Base-by-base conservation (phyloP, 2,329 filamentous ascomycete species). In the Esteya vermicola region DNA sequence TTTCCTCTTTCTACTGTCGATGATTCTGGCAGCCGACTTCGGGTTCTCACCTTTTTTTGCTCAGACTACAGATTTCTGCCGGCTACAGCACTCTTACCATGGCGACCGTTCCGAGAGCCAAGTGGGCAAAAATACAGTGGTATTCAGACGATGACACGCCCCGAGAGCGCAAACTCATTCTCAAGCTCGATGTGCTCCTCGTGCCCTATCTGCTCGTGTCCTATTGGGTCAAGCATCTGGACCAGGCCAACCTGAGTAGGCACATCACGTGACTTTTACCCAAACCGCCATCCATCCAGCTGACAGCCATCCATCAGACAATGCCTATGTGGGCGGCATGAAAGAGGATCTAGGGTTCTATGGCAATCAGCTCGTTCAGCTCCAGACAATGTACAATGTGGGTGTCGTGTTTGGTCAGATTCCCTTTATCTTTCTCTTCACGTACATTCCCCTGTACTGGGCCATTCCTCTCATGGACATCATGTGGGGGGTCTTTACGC, bases 191-290 rank as follows among this genome's bases (percentile, higher is more conserved):
- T 44, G 51, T 68, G 0, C 52, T 74, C 2, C 67, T 75, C 27
- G 63, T 76, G 0, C 68, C 69, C 0, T 75, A 73, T 47, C 68
- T 68, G 0, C 66, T 73, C 33, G 51, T 75, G 3, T 60, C 64
- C 0, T 73, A 72, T 45, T 75, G 68, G 64, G 61, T 67, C 38
- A 73, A 72, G 50, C 70, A 72, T 43, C 61, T 75, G 50, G 54
- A 56, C 21, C 52, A 55, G 41, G 50, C 50, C 9, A 56, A 56
- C 8, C 52, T 55, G 36, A 57, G 52, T 71, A 46, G 43, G 60
- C 73, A 6, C 12, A 8, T 9, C 21, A 19, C 27, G 5, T 36
- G 14, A n/a, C 8, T 26, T 23, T 18, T n/a, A 14, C 16, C 22
- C 14, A 12, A 12, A n/a, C n/a, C n/a, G n/a, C n/a, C n/a, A n/a